Percentiles rank a stretch among this genome's conserved stretches.
These are phyloP conservation scores for Blastocystis hominis DNA, from an alignment of 352 stramenopile genomes.

Conservation along the genomic window DNA sequence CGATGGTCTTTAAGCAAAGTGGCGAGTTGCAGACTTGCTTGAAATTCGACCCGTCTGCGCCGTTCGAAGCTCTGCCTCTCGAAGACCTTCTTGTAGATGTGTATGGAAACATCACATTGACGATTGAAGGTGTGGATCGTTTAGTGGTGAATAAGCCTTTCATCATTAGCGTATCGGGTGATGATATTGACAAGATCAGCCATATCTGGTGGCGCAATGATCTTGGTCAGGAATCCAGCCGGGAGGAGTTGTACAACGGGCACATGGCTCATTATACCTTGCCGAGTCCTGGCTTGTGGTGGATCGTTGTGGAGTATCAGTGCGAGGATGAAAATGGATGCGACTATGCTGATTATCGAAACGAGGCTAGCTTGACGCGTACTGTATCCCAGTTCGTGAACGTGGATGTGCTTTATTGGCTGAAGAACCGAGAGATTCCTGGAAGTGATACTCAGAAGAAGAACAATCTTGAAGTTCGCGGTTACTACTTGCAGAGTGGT, in stretches of 20 bases:
- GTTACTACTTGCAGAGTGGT: neutral
- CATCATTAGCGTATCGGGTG: neutral
- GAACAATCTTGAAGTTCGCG: neutral
- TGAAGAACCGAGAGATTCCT: neutral
- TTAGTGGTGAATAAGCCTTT: constrained; percentile 17
- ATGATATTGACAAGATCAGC: neutral
- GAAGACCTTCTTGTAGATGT: neutral
- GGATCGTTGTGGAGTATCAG: constrained; percentile 40
- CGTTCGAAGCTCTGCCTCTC: neutral
- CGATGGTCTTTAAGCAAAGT: neutral
- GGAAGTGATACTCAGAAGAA: neutral
- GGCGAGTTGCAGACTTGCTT: constrained; percentile 22
- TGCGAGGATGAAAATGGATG: neutral
- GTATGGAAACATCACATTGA: constrained; percentile 1
- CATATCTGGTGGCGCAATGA: neutral
- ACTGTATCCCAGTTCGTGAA: neutral
- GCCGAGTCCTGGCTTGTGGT: neutral
- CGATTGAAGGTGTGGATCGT: neutral
- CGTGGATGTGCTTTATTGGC: constrained; percentile 42
- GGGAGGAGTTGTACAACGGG: neutral
- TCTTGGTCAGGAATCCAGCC: neutral
- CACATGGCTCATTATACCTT: neutral
- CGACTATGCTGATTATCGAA: neutral
- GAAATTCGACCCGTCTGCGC: neutral
- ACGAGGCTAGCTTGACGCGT: neutral